A percentile compares a stretch with the other conserved stretches of the same genome.
phyloP scores from a whole-genome alignment of 495 filamentous ascomycete species.

The Aspergillus sclerotioniger region DNA sequence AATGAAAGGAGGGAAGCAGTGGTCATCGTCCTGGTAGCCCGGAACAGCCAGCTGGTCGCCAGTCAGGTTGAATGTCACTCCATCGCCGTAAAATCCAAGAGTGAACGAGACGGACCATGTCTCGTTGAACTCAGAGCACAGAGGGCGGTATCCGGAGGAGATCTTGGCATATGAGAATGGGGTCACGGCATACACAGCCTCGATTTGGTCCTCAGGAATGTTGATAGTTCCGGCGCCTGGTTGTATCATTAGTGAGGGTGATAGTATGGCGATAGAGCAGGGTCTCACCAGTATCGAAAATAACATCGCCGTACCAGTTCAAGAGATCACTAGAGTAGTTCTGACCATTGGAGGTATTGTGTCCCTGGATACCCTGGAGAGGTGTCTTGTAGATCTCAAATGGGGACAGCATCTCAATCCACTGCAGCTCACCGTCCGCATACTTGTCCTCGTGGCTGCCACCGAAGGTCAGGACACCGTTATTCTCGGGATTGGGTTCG shows the following conservation, averaged over 20 bases:
- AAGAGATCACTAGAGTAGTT: background rate
- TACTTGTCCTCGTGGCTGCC: background rate
- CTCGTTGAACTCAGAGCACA: background rate
- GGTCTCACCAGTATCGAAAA: background rate
- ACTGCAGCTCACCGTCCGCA: background rate
- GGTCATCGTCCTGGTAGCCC: background rate
- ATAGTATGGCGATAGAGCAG: no score
- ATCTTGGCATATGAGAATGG: background rate
- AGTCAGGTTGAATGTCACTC: background rate
- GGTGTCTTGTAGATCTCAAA: background rate
- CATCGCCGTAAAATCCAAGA: background rate
- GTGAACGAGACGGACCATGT: background rate
- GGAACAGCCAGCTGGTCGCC: background rate
- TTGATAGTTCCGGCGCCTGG: background rate
- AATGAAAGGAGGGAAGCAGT: background rate
- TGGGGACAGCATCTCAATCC: background rate
- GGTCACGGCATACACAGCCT: background rate
- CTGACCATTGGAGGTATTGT: background rate
- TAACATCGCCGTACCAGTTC: background rate
- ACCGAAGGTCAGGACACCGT: background rate
- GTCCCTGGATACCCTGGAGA: background rate
- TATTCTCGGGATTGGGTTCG: background rate
- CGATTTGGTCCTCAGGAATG: background rate
- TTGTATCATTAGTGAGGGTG: background rate
- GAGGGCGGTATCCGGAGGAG: background rate